Evolutionary conservation across 31 red algal genomes (phyloP), one percentile per base, ranked within the genome.

Genomic region (Odonthalia washingtoniensis): DNA sequence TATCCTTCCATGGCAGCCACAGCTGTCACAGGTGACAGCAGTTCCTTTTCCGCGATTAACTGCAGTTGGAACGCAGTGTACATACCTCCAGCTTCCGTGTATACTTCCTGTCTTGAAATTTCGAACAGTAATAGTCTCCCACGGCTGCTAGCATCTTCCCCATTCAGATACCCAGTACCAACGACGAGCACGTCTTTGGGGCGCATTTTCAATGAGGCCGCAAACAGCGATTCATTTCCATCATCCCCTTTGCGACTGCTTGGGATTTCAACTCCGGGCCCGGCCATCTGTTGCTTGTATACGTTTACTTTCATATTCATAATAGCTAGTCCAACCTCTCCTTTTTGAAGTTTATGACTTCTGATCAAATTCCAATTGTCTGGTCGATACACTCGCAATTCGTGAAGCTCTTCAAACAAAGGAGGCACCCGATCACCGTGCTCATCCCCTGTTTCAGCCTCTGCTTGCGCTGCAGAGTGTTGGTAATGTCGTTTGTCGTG

Each of bases 121-220:
- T 99, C 97, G 67, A 99, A 97, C 60, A 99, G 43, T 66, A 97
- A 77, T 43, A 99, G 74, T 65, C 97, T 82, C 18, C 97, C 97
- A 45, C 97, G 80, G 49, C 89, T 95, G 66, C 89, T 85, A 30
- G 95, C 86, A 75, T 99, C 95, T 81, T 99, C 97, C 42, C 97
- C 97, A 70, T 95, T 94, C 12, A 97, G 63, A 84, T 87, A 88
- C 67, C 92, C 91, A 9, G 97, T 99, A 28, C 97, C 95, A 46
- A 99, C 87, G 5, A 95, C 97, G 28, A 99, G 89, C 90, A 96
- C 87, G 74, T 99, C 84, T 44, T 96, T 98, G 17, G 96, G 89
- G 45, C 92, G 90, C 77, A 88, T 72, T 77, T 92, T 92, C 24
- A 93, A 37, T 21, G 93, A 93, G 36, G 90, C 88, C 34, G 96